These are phyloP conservation scores for Taxawa tesnikishii DNA, from an alignment of 2,329 filamentous ascomycete species.

Conservation along the genomic window DNA sequence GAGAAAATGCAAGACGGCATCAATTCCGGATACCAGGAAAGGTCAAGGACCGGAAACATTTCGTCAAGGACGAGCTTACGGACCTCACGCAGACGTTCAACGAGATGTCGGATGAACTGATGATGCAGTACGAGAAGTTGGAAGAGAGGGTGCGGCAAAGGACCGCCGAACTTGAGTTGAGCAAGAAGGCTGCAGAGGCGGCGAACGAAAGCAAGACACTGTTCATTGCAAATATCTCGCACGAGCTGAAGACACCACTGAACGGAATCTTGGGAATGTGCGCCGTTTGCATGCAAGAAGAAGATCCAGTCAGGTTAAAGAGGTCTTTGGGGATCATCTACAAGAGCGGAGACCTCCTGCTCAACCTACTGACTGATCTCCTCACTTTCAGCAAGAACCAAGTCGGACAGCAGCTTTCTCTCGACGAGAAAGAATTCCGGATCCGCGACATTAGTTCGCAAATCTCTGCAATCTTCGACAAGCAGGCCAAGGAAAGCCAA, in stretches of 20 bases:
- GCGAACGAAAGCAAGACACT: constrained; percentile 95
- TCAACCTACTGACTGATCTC: constrained; percentile 80
- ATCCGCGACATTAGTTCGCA: constrained; percentile 76
- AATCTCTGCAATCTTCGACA: constrained; percentile 75
- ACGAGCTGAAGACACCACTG: constrained; percentile 82
- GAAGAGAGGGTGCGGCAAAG: constrained; percentile 76
- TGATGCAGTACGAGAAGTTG: constrained; percentile 72
- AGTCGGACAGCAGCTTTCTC: constrained; percentile 67
- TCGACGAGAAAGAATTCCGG: constrained; percentile 78
- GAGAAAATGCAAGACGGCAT: constrained; percentile 29
- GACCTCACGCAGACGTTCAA: constrained; percentile 81
- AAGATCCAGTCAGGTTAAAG: constrained; percentile 65
- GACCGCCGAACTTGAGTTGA: constrained; percentile 74
- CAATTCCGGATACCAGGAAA: constrained; percentile 76
- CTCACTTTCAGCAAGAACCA: constrained; percentile 93
- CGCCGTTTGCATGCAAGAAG: constrained; percentile 84
- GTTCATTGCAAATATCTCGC: constrained; percentile 88
- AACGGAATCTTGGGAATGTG: constrained; percentile 95
- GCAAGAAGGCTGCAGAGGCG: constrained; percentile 85
- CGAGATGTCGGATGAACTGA: constrained; percentile 82
- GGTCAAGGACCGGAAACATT: constrained; percentile 62
- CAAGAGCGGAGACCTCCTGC: constrained; percentile 70
- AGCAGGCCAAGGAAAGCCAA: constrained; percentile 68
- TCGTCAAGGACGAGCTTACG: constrained; percentile 71
- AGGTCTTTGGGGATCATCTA: constrained; percentile 79